Percentiles rank a stretch among this genome's conserved stretches.
phyloP scores from a whole-genome alignment of 495 filamentous ascomycete species.

The Tetracladium setigerum region DNA sequence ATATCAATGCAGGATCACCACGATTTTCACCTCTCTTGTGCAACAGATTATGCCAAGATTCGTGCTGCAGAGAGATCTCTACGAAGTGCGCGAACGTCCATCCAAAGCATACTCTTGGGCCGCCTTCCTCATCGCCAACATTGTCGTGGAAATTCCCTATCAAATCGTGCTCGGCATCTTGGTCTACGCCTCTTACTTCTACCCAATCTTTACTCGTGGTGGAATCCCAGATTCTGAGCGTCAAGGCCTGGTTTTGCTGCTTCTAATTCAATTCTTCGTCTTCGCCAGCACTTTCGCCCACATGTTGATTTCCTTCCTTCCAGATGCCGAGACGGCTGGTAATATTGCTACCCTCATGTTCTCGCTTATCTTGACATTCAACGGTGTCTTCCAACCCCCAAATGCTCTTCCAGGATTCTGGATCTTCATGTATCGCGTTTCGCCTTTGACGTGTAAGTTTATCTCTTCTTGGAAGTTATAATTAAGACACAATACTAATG shows the following conservation, averaged over 20 bases:
- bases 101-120: constrained; percentile 68
- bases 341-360: constrained; percentile 54
- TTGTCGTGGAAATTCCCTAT: constrained; percentile 70
- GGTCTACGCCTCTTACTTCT: constrained; percentile 57
- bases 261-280: constrained; percentile 56
- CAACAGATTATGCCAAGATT: constrained; percentile 55
- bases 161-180: constrained; percentile 52
- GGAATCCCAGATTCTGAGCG: constrained; percentile 30
- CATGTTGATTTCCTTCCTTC: constrained; percentile 39
- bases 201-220: constrained; percentile 34
- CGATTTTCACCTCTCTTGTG: constrained; percentile 30
- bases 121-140: constrained; percentile 59
- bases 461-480: not conserved
- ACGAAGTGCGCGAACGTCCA: constrained; percentile 60
- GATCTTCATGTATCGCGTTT: constrained; percentile 80
- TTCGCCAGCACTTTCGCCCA: constrained; percentile 66
- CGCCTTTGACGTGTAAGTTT: constrained; percentile 52
- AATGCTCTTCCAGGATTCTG: constrained; percentile 61
- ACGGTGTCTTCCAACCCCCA: constrained; percentile 63
- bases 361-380: constrained; percentile 52
- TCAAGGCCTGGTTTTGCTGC: constrained; percentile 42
- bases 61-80: constrained; percentile 56
- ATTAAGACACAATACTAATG: too few relatives aligned
- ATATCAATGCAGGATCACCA: constrained; percentile 12
- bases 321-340: constrained; percentile 47